These are phyloP conservation scores for Citrullus mucosospermus DNA, from an alignment of 306 rosid species.

Conservation along the genomic window DNA sequence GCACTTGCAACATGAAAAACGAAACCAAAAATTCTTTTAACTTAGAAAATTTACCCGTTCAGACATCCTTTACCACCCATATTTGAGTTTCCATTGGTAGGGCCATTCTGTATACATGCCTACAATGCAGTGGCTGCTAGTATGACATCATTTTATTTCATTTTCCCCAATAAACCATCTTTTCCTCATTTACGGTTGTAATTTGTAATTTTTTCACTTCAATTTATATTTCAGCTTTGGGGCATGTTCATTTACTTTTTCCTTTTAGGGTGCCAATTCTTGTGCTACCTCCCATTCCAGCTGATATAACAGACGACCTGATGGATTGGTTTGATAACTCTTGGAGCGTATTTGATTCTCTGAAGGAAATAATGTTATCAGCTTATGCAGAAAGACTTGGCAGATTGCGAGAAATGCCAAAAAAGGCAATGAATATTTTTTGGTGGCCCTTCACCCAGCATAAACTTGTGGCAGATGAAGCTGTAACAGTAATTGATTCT, in stretches of 20 bases:
- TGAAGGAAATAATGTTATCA: slow-evolving; percentile 60
- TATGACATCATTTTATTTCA: not conserved
- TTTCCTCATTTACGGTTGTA: not conserved
- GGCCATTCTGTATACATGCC: not conserved
- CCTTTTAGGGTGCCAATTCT: slow-evolving; percentile 67
- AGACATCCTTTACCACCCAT: not conserved
- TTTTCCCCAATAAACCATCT: not conserved
- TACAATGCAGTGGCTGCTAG: not conserved
- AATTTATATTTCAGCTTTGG: not conserved
- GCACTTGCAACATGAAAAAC: not conserved
- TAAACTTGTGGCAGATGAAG: slow-evolving; percentile 58
- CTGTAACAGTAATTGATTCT: slow-evolving; percentile 82
- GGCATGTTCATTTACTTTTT: not conserved
- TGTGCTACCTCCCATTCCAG: slow-evolving; percentile 76
- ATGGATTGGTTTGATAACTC: slow-evolving; percentile 73
- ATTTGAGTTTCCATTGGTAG: not conserved
- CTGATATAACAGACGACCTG: slow-evolving; percentile 58
- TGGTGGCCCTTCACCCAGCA: slow-evolving; percentile 99
- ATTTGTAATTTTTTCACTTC: not conserved
- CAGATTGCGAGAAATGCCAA: slow-evolving; percentile 76
- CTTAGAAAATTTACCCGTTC: not conserved
- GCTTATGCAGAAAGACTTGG: slow-evolving; percentile 41
- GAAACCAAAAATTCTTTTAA: too few species aligned
- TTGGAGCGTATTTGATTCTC: slow-evolving; percentile 33
- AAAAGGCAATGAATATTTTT: slow-evolving; percentile 53